phyloP scores from a whole-genome alignment of 2,329 filamentous ascomycete genomes.

The Pseudogymnoascus verrucosus region DNA sequence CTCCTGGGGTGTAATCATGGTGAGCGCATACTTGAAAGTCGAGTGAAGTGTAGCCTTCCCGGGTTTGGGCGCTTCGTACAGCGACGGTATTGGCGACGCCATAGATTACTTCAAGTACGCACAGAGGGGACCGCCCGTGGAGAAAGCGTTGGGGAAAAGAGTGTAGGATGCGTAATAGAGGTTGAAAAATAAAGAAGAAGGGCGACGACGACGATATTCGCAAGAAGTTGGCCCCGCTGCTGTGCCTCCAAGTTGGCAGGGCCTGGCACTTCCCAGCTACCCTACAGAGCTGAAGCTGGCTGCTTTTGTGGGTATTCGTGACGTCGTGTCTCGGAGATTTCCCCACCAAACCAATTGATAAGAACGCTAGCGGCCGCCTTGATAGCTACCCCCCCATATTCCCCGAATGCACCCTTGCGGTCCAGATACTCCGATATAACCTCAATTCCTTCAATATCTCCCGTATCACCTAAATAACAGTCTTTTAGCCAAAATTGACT shows the following conservation, averaged over 20 bases:
- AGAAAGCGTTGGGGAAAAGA: neutral
- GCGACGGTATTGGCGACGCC: neutral
- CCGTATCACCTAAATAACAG: neutral
- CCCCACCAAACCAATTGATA: neutral
- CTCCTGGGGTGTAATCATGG: neutral
- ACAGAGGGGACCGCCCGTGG: neutral
- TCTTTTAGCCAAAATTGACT: neutral
- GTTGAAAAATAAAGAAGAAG: neutral
- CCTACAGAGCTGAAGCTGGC: neutral
- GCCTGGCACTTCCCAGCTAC: neutral
- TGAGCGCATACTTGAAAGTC: neutral
- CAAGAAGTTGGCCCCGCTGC: neutral
- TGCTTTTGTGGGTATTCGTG: neutral
- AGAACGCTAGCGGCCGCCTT: neutral
- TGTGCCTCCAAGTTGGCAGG: neutral
- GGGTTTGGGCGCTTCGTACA: neutral
- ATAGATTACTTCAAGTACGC: neutral
- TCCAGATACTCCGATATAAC: neutral
- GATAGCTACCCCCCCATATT: neutral
- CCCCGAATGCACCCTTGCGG: neutral
- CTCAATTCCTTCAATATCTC: neutral
- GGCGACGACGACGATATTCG: neutral
- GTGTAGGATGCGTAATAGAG: neutral
- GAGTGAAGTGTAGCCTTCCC: neutral
- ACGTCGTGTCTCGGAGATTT: neutral